Evolutionary conservation across 2,329 filamentous ascomycete genomes (phyloP).

Genomic region (Fusarium hainanense): DNA sequence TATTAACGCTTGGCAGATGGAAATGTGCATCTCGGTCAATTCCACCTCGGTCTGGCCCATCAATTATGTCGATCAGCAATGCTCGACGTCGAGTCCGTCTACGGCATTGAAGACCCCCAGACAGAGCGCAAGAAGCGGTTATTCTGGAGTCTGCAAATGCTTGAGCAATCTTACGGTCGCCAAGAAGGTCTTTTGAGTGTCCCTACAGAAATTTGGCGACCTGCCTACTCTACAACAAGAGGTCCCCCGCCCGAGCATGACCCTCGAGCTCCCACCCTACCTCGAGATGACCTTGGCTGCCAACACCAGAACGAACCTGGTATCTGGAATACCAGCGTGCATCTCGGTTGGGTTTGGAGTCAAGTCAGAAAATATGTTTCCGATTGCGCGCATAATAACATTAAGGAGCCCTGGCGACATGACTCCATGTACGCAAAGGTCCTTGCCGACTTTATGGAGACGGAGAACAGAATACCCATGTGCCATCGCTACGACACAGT

Average conservation of each 20-base stretch:
- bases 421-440: conserved; percentile 64
- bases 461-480: conserved; percentile 60
- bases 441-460: conserved; percentile 62
- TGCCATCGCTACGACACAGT: conserved; percentile 65
- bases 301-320: conserved; percentile 55
- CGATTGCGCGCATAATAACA: conserved; percentile 58
- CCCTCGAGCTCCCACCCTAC: conserved; percentile 55
- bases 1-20: conserved; percentile 54
- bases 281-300: conserved; percentile 58
- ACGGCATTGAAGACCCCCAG: conserved; percentile 50
- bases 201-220: conserved; percentile 56
- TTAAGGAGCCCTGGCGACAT: conserved; percentile 63
- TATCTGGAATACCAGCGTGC: conserved; percentile 62
- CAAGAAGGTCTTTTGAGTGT: conserved; percentile 57
- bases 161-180: conserved; percentile 62
- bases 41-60: conserved; percentile 61
- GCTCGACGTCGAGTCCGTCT: conserved; percentile 57
- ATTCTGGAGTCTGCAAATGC: conserved; percentile 63
- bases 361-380: conserved; percentile 59
- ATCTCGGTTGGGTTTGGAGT: conserved; percentile 65
- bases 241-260: conserved; percentile 44
- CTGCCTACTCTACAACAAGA: conserved; percentile 46
- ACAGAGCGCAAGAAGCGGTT: conserved; percentile 60
- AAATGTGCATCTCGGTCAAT: conserved; percentile 60
- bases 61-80: conserved; percentile 63